These are phyloP conservation scores for Picea glauca DNA, from an alignment of 75 land plant genomes.

Conservation along the genomic window DNA sequence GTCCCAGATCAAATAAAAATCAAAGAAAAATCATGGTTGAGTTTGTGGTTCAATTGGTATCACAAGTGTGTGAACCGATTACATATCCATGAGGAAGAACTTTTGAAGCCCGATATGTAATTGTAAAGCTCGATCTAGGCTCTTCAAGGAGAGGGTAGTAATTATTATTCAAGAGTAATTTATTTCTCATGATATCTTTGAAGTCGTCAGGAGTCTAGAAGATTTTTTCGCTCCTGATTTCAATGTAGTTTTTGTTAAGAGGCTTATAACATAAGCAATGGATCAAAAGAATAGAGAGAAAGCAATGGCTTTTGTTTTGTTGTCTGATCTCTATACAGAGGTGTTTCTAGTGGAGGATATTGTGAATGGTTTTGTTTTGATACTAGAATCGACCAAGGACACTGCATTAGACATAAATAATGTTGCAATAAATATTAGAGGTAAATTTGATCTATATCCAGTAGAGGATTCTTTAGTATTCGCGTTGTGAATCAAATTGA, in stretches of 20 bases:
- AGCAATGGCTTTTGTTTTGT: constrained; percentile 60
- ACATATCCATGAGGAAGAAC: too few species aligned
- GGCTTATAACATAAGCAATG: constrained; percentile 54
- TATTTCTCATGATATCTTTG: constrained; percentile 85
- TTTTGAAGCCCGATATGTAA: too few species aligned
- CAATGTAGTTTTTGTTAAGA: constrained; percentile 57
- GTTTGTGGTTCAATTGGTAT: too few species aligned
- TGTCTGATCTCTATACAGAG: constrained; percentile 51
- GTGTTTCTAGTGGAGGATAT: constrained; percentile 56
- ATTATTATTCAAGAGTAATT: constrained; percentile 90
- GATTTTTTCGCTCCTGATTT: constrained; percentile 78
- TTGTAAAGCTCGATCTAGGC: constrained; percentile 10
- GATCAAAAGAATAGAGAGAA: constrained; percentile 59
- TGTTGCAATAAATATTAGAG: too few species aligned
- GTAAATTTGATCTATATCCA: too few species aligned
- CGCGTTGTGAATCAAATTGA: too few species aligned
- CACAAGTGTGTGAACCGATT: too few species aligned
- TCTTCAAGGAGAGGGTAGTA: constrained; percentile 64
- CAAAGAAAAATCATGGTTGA: too few species aligned
- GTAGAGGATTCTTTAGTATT: too few species aligned
- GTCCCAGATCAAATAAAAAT: too few species aligned
- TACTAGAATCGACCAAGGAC: constrained; percentile 84
- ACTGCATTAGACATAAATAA: constrained; percentile 19
- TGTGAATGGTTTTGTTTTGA: constrained; percentile 72
- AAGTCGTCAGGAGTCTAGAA: constrained; percentile 78